phyloP scores from a whole-genome alignment of 1,284 basidiomycete species.

The Puccinia polysora region DNA sequence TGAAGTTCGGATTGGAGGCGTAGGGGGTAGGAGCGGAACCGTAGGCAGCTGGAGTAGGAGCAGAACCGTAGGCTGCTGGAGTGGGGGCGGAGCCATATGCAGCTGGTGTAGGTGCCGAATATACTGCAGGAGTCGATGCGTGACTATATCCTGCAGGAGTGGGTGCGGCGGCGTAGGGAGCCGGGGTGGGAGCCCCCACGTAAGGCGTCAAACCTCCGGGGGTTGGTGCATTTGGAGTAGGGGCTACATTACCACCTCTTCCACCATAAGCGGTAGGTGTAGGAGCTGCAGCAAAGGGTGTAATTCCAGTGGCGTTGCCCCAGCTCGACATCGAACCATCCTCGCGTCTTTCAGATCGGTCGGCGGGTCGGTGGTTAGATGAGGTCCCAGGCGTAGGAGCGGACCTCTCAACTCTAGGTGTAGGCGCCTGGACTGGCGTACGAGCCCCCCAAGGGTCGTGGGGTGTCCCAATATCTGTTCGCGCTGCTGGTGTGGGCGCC shows the following conservation, averaged over 20 bases:
- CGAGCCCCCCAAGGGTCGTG: slow-evolving; percentile 45
- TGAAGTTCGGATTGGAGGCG: slow-evolving; percentile 49
- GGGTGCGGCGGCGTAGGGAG: slow-evolving; percentile 48
- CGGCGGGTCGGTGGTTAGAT: slow-evolving; percentile 41
- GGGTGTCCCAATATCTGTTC: slow-evolving; percentile 44
- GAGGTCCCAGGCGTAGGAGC: slow-evolving; percentile 24
- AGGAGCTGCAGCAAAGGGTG: slow-evolving; percentile 48
- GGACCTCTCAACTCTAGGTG: slow-evolving; percentile 37
- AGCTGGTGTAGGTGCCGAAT: slow-evolving; percentile 47
- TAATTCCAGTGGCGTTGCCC: slow-evolving; percentile 47
- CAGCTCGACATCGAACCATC: slow-evolving; percentile 47
- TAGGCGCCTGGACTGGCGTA: slow-evolving; percentile 21
- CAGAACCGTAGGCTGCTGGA: slow-evolving; percentile 48
- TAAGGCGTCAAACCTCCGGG: slow-evolving; percentile 49
- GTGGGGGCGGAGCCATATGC: slow-evolving; percentile 54
- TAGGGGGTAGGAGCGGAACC: slow-evolving; percentile 55
- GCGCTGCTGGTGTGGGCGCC: slow-evolving; percentile 43
- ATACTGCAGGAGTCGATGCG: slow-evolving; percentile 57
- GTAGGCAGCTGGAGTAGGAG: slow-evolving; percentile 49
- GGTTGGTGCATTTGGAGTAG: slow-evolving; percentile 49
- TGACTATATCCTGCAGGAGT: slow-evolving; percentile 50
- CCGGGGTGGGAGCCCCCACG: slow-evolving; percentile 44
- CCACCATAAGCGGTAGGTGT: slow-evolving; percentile 47
- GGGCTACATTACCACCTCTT: slow-evolving; percentile 44
- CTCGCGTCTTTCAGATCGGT: slow-evolving; percentile 47